Percentiles rank a stretch among this genome's conserved stretches.
phyloP scores from a whole-genome alignment of 1,284 basidiomycete genomes.

The Boletus semigastroideus region DNA sequence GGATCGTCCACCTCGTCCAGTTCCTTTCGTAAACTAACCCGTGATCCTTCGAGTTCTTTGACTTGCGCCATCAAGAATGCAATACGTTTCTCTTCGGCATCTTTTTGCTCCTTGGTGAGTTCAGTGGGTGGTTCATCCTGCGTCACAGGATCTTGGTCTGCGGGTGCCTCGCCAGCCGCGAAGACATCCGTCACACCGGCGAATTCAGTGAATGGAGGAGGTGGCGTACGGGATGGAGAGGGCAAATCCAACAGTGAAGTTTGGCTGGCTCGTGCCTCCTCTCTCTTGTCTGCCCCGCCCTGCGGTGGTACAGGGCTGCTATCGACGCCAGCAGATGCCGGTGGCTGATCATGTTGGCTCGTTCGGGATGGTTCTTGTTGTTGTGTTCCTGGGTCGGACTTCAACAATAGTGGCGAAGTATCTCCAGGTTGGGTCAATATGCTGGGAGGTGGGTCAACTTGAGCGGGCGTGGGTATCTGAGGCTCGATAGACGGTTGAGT shows the following conservation, averaged over 20 bases:
- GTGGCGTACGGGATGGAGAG: slow-evolving; percentile 19
- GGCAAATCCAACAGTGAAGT: slow-evolving; percentile 9
- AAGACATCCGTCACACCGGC: slow-evolving; percentile 3
- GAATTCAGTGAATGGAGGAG: slow-evolving; percentile 29
- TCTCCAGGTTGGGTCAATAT: slow-evolving; percentile 16
- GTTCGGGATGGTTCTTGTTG: slow-evolving; percentile 2
- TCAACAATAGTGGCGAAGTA: slow-evolving; percentile 7
- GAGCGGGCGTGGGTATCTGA: slow-evolving; percentile 18
- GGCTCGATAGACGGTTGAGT: slow-evolving; percentile 9
- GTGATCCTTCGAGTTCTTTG: slow-evolving; percentile 13
- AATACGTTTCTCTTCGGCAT: slow-evolving; percentile 25
- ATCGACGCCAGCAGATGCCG: slow-evolving; percentile 12
- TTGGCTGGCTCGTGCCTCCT: background rate
- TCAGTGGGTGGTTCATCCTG: slow-evolving; percentile 23
- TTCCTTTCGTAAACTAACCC: background rate
- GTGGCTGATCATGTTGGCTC: slow-evolving; percentile 4
- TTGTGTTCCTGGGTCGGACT: background rate
- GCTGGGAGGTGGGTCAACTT: slow-evolving; percentile 26
- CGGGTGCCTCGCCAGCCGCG: slow-evolving; percentile 8
- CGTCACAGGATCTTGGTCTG: slow-evolving; percentile 11
- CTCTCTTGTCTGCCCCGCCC: background rate
- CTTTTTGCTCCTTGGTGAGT: slow-evolving; percentile 27
- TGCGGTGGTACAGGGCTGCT: slow-evolving; percentile 1
- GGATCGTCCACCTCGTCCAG: slow-evolving; percentile 8
- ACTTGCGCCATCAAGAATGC: slow-evolving; percentile 23